Evolutionary conservation across 139 green algal genomes (phyloP).

Genomic region (Coelastrella sp.): DNA sequence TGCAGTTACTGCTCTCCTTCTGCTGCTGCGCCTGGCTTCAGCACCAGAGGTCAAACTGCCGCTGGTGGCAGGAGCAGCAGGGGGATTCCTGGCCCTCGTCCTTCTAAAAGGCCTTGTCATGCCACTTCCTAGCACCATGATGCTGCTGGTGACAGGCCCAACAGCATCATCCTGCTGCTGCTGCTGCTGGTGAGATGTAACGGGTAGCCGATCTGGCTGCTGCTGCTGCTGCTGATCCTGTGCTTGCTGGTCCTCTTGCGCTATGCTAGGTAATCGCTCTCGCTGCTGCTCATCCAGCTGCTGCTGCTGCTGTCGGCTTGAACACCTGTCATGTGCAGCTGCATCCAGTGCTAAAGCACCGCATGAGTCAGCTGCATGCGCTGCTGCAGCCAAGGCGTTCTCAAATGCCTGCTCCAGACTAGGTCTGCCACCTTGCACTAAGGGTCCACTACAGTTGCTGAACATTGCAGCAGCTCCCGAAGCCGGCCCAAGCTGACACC

Average conservation of each 20-base stretch:
- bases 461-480: neutral
- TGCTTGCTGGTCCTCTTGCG: neutral
- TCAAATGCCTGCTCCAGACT: conserved; percentile 8
- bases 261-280: neutral
- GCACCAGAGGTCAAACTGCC: neutral
- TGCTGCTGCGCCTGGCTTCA: neutral
- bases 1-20: neutral
- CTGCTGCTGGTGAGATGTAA: too few relatives aligned
- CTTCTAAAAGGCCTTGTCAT: neutral
- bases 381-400: neutral
- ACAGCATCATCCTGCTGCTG: neutral
- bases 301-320: neutral
- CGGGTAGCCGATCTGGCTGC: neutral
- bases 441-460: neutral
- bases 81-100: neutral
- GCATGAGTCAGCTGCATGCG: neutral
- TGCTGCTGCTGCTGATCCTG: conserved; percentile 16
- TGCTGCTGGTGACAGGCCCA: neutral
- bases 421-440: neutral
- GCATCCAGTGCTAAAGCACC: neutral
- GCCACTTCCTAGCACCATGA: neutral
- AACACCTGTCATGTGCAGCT: neutral
- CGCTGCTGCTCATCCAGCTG: neutral
- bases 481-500: too few relatives aligned
- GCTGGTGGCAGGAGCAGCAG: neutral